Evolutionary conservation across 192 early-diverging fungal genomes (phyloP).

Genomic region (Coemansia sp.): DNA sequence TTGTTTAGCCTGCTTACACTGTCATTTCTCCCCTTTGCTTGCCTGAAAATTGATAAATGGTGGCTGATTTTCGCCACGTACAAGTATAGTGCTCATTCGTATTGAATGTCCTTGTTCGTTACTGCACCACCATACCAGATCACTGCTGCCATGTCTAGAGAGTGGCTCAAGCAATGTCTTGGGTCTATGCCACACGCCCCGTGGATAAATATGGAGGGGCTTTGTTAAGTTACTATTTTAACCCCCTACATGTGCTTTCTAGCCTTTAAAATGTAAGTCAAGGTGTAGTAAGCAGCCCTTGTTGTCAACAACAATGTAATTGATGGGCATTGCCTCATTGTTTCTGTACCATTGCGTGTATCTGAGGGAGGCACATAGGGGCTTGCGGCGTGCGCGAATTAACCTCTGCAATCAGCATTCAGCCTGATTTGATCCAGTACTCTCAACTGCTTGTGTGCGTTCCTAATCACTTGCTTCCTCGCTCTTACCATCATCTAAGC

Average conservation of each 20-base stretch:
- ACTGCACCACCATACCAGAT: constrained; percentile 2
- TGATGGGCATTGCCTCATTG: background rate
- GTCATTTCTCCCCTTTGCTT: background rate
- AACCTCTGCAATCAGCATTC: too few species aligned
- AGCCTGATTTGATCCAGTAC: background rate
- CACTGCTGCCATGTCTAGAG: background rate
- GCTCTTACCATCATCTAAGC: background rate
- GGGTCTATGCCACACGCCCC: background rate
- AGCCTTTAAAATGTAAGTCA: background rate
- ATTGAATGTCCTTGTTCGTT: background rate
- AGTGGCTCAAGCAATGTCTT: background rate
- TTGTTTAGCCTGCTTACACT: background rate
- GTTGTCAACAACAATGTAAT: background rate
- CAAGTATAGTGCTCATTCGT: background rate
- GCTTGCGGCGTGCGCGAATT: background rate
- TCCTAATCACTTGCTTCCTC: background rate
- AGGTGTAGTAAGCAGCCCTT: background rate
- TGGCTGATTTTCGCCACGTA: background rate
- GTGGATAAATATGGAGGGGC: background rate
- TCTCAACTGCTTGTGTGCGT: background rate
- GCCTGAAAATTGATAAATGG: background rate
- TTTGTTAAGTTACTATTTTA: background rate
- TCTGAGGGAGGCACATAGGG: background rate
- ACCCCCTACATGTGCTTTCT: background rate
- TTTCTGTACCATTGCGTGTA: background rate